Percentiles rank a stretch among this genome's conserved stretches.
Conservation (phyloP, 257 asterid genomes). For the Forsythia viridissima region DNA sequence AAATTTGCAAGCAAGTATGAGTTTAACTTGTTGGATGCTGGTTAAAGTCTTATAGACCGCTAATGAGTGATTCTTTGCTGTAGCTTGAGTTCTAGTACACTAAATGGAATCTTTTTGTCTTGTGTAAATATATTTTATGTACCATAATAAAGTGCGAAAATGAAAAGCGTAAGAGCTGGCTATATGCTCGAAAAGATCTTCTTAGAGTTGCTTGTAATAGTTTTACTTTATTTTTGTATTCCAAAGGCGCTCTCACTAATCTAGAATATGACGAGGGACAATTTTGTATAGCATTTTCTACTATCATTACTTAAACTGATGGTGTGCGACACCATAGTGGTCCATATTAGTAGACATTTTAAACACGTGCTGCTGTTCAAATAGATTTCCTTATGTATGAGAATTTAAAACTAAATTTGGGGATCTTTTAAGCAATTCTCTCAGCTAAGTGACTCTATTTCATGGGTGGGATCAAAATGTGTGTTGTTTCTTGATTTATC, state of each 20-base stretch:
- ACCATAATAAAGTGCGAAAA: background rate
- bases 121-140: background rate
- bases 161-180: background rate
- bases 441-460: background rate
- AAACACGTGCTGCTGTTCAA: background rate
- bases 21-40: background rate
- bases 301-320: background rate
- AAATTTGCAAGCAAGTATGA: background rate
- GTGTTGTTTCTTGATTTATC: background rate
- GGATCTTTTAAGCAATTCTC: background rate
- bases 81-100: background rate
- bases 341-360: background rate
- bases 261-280: background rate
- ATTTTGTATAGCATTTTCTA: background rate
- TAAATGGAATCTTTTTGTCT: background rate
- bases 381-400: background rate
- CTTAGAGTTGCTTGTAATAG: background rate
- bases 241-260: background rate
- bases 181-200: background rate
- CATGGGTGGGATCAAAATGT: background rate
- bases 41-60: background rate
- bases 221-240: background rate
- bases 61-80: background rate
- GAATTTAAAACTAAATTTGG: background rate
- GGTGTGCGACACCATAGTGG: background rate